Evolutionary conservation across 306 rosid genomes (phyloP).

Genomic region (Gillenia trifoliata): DNA sequence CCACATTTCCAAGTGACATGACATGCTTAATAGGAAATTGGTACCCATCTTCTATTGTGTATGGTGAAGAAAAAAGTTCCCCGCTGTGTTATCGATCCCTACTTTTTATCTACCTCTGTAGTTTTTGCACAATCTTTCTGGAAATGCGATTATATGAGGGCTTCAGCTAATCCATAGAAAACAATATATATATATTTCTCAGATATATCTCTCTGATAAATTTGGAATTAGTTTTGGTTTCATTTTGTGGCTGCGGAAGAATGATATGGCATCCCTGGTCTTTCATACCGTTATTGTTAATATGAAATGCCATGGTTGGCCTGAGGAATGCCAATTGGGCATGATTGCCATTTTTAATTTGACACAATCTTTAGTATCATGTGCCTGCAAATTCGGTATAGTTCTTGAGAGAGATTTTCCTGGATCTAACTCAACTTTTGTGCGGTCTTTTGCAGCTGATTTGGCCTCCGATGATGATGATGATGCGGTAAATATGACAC

Average conservation of each 20-base stretch:
- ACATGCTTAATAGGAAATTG: not conserved
- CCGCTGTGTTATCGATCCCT: not conserved
- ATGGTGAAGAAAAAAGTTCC: not conserved
- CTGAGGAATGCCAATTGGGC: not conserved
- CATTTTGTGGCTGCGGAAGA: too few species aligned
- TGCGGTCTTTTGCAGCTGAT: slow-evolving; percentile 54
- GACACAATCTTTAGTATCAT: not conserved
- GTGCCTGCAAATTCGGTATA: not conserved
- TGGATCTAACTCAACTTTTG: slow-evolving; percentile 14
- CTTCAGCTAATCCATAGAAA: not conserved
- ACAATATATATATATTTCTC: too few species aligned
- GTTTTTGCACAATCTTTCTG: not conserved
- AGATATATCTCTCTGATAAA: not conserved
- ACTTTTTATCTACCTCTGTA: not conserved
- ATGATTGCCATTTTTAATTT: not conserved
- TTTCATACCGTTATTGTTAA: not conserved
- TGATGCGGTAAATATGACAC: slow-evolving; percentile 38
- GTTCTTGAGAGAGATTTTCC: not conserved
- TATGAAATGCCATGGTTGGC: not conserved
- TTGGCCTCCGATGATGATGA: slow-evolving; percentile 50
- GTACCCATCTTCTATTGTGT: not conserved
- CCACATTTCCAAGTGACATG: not conserved
- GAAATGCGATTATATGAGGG: not conserved
- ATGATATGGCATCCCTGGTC: not conserved
- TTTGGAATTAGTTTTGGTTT: not conserved